phyloP scores from a whole-genome alignment of 2,329 filamentous ascomycete species.

The Beauveria varroae region DNA sequence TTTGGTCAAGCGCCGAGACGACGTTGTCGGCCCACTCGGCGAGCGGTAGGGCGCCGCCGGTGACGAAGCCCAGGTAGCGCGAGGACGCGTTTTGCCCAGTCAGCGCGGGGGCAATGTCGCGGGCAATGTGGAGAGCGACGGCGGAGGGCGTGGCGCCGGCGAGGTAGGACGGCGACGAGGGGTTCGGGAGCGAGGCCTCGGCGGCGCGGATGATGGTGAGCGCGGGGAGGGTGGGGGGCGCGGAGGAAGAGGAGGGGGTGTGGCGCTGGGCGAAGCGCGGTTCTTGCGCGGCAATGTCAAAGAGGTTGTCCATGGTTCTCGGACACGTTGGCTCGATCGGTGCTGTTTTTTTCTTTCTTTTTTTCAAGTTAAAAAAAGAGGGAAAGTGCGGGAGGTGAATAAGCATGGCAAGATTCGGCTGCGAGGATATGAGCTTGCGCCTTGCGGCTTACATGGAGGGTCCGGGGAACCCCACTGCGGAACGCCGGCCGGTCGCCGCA shows the following conservation, averaged over 20 bases:
- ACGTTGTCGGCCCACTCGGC: constrained; percentile 77
- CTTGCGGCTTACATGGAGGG: constrained; percentile 6
- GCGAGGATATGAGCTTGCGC: neutral
- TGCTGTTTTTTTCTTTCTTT: neutral
- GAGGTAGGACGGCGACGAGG: constrained; percentile 25
- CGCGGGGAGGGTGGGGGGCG: constrained; percentile 32
- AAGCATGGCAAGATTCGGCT: neutral
- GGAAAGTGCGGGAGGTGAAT: neutral
- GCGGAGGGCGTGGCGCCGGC: constrained; percentile 21
- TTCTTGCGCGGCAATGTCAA: constrained; percentile 2
- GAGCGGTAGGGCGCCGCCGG: constrained; percentile 70
- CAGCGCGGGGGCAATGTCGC: constrained; percentile 49
- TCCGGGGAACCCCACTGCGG: neutral
- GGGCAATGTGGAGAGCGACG: constrained; percentile 34
- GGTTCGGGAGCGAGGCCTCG: constrained; percentile 31
- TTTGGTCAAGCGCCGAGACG: constrained; percentile 76
- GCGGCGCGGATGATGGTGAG: constrained; percentile 27
- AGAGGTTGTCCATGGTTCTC: neutral
- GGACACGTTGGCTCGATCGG: neutral
- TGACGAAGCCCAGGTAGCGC: constrained; percentile 85
- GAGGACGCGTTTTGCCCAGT: constrained; percentile 57
- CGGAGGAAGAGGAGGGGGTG: neutral
- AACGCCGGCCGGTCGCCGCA: neutral
- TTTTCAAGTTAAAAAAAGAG: neutral
- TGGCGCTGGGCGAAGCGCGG: constrained; percentile 18